phyloP scores from a whole-genome alignment of 352 stramenopile genomes.

The Pythium sp. region DNA sequence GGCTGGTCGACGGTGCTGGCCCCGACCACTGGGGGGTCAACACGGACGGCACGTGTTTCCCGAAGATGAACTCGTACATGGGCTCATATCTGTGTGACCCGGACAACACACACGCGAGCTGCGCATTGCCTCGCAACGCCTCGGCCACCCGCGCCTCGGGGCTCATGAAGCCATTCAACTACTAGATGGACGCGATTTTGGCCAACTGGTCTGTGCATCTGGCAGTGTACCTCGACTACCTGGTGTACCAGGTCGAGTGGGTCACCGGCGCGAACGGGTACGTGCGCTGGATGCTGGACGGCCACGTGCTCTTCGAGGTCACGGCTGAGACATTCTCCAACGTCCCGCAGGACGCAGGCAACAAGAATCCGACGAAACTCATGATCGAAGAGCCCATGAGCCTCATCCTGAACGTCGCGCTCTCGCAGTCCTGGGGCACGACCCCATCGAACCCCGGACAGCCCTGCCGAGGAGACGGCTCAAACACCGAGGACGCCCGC shows the following conservation, averaged over 20 bases:
- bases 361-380: slow-evolving; percentile 52
- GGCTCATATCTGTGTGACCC: slow-evolving; percentile 50
- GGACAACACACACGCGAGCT: slow-evolving; percentile 38
- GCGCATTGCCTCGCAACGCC: slow-evolving; percentile 37
- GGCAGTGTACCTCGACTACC: slow-evolving; percentile 50
- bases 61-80: slow-evolving; percentile 52
- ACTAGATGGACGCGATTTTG: slow-evolving; percentile 79
- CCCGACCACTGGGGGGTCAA: slow-evolving; percentile 57
- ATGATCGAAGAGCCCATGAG: slow-evolving; percentile 91
- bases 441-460: slow-evolving; percentile 47
- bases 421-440: slow-evolving; percentile 86
- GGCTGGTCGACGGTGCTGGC: slow-evolving; percentile 26
- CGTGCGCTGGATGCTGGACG: slow-evolving; percentile 68
- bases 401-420: slow-evolving; percentile 92
- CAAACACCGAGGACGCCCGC: slow-evolving; percentile 26
- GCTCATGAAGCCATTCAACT: slow-evolving; percentile 64
- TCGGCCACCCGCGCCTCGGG: slow-evolving; percentile 30
- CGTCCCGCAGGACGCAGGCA: slow-evolving; percentile 42
- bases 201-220: slow-evolving; percentile 69
- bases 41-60: slow-evolving; percentile 60
- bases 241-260: slow-evolving; percentile 74
- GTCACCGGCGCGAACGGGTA: slow-evolving; percentile 62
- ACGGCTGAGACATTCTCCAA: slow-evolving; percentile 49
- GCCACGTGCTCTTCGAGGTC: slow-evolving; percentile 58
- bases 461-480: slow-evolving; percentile 52